These are phyloP conservation scores for Nigrospora osmanthi DNA, from an alignment of 2,329 filamentous ascomycete genomes.

Conservation along the genomic window DNA sequence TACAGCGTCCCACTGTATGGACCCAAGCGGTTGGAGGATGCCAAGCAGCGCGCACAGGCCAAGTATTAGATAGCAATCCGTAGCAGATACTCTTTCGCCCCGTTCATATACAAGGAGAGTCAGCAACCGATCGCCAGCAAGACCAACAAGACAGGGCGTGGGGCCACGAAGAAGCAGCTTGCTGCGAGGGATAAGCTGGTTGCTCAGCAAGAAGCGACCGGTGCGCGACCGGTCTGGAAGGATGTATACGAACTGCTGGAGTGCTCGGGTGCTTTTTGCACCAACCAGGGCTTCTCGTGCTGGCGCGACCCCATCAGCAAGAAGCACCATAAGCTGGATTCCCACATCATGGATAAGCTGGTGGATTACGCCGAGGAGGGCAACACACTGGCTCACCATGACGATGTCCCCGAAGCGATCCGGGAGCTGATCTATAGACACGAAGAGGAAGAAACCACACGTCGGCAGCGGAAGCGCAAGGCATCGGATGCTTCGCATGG, in stretches of 20 bases:
- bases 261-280: background rate
- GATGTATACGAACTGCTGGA: slow-evolving; percentile 3
- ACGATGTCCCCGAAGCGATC: slow-evolving; percentile 3
- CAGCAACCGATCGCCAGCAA: background rate
- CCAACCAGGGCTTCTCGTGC: slow-evolving; percentile 2
- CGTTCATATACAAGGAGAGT: slow-evolving; percentile 1
- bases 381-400: background rate
- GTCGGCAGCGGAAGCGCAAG: slow-evolving; percentile 3
- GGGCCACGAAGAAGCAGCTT: slow-evolving; percentile 3
- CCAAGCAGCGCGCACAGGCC: no score
- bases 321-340: slow-evolving; percentile 2
- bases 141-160: slow-evolving; percentile 2
- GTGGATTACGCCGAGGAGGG: slow-evolving; percentile 2
- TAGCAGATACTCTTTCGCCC: no score
- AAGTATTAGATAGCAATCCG: no score
- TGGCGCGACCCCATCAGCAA: background rate
- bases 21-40: no score
- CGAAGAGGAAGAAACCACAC: slow-evolving; percentile 1
- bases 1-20: no score
- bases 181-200: slow-evolving; percentile 1
- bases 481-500: background rate
- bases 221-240: background rate
- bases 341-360: slow-evolving; percentile 3
- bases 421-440: slow-evolving; percentile 1
- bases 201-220: slow-evolving; percentile 1